phyloP scores from a whole-genome alignment of 495 filamentous ascomycete species.

The Mytilinidion resinicola region DNA sequence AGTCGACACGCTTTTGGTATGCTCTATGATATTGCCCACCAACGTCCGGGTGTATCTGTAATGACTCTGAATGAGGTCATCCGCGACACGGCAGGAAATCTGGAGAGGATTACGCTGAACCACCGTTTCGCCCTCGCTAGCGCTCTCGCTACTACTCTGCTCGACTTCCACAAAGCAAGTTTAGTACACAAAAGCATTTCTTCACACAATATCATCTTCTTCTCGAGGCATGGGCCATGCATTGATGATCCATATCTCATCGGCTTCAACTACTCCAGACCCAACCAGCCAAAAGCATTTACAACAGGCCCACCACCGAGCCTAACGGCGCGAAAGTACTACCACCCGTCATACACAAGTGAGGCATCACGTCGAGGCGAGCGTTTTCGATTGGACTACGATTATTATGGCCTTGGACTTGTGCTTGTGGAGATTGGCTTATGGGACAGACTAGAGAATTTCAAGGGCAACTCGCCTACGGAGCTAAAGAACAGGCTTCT shows the following conservation, averaged over 20 bases:
- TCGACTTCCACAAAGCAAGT: constrained; percentile 42
- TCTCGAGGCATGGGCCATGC: constrained; percentile 18
- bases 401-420: too few relatives aligned
- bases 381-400: too few relatives aligned
- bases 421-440: too few relatives aligned
- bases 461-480: too few relatives aligned
- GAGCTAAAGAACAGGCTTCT: too few relatives aligned
- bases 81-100: background rate
- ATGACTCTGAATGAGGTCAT: background rate
- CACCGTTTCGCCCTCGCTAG: constrained; percentile 5
- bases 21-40: background rate
- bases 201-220: constrained; percentile 47
- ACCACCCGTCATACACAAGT: too few relatives aligned
- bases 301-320: constrained; percentile 36
- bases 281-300: constrained; percentile 38
- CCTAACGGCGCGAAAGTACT: too few relatives aligned
- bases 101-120: background rate
- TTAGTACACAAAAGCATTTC: constrained; percentile 51
- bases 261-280: constrained; percentile 48
- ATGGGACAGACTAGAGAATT: too few relatives aligned
- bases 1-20: background rate
- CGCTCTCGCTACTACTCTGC: background rate
- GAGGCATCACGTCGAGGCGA: too few relatives aligned
- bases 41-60: background rate
- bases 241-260: constrained; percentile 37